These are phyloP conservation scores for Penicillium maclennaniae DNA, from an alignment of 495 filamentous ascomycete genomes.

Conservation along the genomic window DNA sequence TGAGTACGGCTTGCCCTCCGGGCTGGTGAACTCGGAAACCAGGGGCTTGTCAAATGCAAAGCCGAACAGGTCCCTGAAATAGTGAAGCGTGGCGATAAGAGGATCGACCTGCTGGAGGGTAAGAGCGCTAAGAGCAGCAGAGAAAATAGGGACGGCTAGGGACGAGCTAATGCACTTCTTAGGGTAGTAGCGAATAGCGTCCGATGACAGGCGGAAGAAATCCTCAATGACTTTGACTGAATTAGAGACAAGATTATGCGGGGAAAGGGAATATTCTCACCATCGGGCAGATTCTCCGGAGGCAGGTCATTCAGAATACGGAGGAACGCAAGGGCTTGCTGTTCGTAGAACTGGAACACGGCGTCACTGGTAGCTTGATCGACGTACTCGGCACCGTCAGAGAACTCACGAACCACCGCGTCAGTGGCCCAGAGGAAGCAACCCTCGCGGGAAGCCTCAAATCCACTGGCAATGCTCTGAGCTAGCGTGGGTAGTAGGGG, in stretches of 20 bases:
- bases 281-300: constrained; percentile 84
- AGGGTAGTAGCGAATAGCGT: constrained; percentile 90
- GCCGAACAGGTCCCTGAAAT: constrained; percentile 85
- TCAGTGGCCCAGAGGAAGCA: constrained; percentile 98
- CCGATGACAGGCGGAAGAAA: constrained; percentile 88
- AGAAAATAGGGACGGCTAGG: constrained; percentile 77
- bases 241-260: neutral
- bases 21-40: constrained; percentile 58
- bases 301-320: constrained; percentile 81
- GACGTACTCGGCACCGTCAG: constrained; percentile 80
- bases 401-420: constrained; percentile 92
- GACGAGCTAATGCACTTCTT: constrained; percentile 70
- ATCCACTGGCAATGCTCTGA: constrained; percentile 78
- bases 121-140: constrained; percentile 79
- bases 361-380: constrained; percentile 75
- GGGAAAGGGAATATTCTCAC: constrained; percentile 31
- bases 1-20: constrained; percentile 40
- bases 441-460: constrained; percentile 81
- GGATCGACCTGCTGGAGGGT: constrained; percentile 87
- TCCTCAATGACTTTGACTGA: constrained; percentile 83
- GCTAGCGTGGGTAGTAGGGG: constrained; percentile 82
- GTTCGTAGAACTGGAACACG: constrained; percentile 92
- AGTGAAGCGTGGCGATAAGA: constrained; percentile 85
- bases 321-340: constrained; percentile 82
- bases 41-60: constrained; percentile 78